These are phyloP conservation scores for Angophora floribunda DNA, from an alignment of 345 rosid species.

Conservation along the genomic window DNA sequence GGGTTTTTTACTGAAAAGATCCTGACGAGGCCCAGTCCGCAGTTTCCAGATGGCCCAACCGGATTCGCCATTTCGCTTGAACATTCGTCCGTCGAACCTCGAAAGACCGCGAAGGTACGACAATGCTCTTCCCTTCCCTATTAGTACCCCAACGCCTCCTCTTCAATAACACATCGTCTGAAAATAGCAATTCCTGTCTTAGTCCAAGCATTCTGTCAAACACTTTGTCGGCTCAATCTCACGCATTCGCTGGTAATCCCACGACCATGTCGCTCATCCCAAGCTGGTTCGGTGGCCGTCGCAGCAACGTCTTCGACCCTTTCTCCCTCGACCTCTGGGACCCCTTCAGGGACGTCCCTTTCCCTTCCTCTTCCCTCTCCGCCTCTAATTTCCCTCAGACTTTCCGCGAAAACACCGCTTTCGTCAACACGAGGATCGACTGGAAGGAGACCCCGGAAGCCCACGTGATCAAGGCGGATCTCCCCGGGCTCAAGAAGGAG, in stretches of 20 bases:
- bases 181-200: background rate
- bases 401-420: background rate
- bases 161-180: no score
- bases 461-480: slow-evolving; percentile 13
- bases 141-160: background rate
- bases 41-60: background rate
- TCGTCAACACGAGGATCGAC: slow-evolving; percentile 1
- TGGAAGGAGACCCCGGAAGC: slow-evolving; percentile 17
- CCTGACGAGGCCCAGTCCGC: background rate
- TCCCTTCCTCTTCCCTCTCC: background rate
- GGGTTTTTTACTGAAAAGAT: no score
- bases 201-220: background rate
- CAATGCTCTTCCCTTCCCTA: background rate
- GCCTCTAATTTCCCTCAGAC: background rate
- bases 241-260: background rate
- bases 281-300: background rate
- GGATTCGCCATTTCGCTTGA: background rate
- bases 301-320: slow-evolving; percentile 6
- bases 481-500: slow-evolving; percentile 17
- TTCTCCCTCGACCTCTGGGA: slow-evolving; percentile 17
- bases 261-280: slow-evolving; percentile 13
- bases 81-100: background rate
- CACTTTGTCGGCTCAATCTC: background rate
- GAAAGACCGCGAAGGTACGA: background rate
- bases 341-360: background rate